Percentiles rank a stretch among this genome's conserved stretches.
phyloP scores from a whole-genome alignment of 495 filamentous ascomycete species.

The Penicillium lividum region DNA sequence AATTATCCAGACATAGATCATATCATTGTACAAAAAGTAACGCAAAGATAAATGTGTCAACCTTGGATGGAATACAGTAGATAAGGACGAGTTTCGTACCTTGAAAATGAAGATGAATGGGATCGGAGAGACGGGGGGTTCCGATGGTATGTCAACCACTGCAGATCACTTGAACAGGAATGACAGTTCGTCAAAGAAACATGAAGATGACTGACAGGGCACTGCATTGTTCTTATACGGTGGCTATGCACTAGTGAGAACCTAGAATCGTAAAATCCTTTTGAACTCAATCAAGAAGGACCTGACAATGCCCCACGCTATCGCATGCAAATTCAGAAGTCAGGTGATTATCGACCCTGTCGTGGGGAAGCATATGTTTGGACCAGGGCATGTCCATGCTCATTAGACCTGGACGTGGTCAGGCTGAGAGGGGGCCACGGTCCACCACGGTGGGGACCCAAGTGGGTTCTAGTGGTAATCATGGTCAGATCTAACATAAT shows the following conservation, averaged over 20 bases:
- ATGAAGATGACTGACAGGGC: not conserved
- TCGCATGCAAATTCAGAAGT: not conserved
- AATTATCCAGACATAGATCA: not conserved
- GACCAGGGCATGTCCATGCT: slow-evolving; percentile 3
- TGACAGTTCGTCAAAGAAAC: not conserved
- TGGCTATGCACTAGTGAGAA: not conserved
- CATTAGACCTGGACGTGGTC: not conserved
- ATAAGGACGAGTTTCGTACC: slow-evolving; percentile 15
- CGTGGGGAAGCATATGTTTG: not conserved
- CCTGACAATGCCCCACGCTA: not conserved
- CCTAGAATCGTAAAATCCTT: not conserved
- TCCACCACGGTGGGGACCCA: not conserved
- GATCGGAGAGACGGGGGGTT: slow-evolving; percentile 22
- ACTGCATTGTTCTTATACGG: slow-evolving; percentile 13
- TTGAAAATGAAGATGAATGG: not conserved
- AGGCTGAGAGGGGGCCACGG: slow-evolving; percentile 4
- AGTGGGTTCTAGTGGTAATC: not conserved
- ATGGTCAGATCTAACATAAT: not conserved
- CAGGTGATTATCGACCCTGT: slow-evolving; percentile 1
- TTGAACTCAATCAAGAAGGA: not conserved
- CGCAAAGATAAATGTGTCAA: slow-evolving; percentile 10
- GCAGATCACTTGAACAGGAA: not conserved
- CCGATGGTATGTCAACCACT: slow-evolving; percentile 6
- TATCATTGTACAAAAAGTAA: slow-evolving; percentile 4
- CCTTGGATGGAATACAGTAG: slow-evolving; percentile 8